Evolutionary conservation across 2,329 filamentous ascomycete species (phyloP), one percentile per base, ranked within the genome.

Genomic region (Xylariaceae sp.): DNA sequence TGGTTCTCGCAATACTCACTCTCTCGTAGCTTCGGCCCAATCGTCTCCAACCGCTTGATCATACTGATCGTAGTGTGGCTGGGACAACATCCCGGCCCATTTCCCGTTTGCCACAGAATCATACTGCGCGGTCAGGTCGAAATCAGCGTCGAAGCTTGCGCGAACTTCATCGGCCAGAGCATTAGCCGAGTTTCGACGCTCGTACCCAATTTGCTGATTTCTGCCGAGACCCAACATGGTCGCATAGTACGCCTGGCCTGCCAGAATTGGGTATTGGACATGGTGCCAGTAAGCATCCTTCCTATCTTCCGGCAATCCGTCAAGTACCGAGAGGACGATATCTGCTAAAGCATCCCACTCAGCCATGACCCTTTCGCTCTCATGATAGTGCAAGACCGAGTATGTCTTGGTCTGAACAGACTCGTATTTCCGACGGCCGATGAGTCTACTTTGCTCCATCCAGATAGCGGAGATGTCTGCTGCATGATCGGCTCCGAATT

Each of bases 11-110:
- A 28, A 28, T 28, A 28, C 22, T 28, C 22, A 28, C 22, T 81
- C 83, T 1, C 78, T 72, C 0, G 84, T 73, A 1, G 79, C 77
- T 2, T 82, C 81, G 3, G 82, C 75, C 47, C 77, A 79, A 43
- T 84, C 82, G 28, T 81, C 74, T 69, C 80, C 81, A 3, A 78
- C 80, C 54, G 84, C 78, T 68, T 83, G 80, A 75, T 75, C 66
- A 51, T 66, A 66, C 45, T 57, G 61, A 50, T 65, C 34, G 34
- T 14, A 16, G 10, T 38, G 34, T 5, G 16, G 13, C 34, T 38
- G 34, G 13, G 34, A 4, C 34, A 38, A 38, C 34, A 38, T 38
- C 34, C 16, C 16, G 16, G 13, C 16, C 34, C 16, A 38, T 38
- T 38, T 28, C 5, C 34, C 34, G 16, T 38, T 10, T 13, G 16